Percentiles rank a stretch among this genome's conserved stretches.
Evolutionary conservation across 2,329 filamentous ascomycete species (phyloP).

Genomic region (Macrophomina tecta): DNA sequence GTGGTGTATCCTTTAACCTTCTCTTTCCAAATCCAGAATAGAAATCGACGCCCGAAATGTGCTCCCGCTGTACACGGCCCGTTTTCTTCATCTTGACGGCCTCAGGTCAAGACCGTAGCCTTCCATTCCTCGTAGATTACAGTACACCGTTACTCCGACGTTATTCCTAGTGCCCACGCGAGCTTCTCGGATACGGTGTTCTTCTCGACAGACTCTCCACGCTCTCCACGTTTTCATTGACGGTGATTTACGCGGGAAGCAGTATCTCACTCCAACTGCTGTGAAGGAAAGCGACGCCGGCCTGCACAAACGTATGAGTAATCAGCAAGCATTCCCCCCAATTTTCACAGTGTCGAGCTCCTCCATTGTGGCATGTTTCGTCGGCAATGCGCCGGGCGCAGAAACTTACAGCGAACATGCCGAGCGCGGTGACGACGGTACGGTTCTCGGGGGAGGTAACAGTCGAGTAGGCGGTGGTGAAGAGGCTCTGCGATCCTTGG

Average conservation of each 20-base stretch:
- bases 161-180: no score
- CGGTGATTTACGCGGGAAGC: conserved; percentile 52
- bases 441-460: conserved; percentile 57
- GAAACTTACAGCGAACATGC: conserved; percentile 57
- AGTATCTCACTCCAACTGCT: conserved; percentile 61
- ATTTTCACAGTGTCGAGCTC: background rate
- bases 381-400: background rate
- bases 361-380: background rate
- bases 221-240: background rate
- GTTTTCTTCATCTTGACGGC: background rate
- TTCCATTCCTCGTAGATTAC: conserved; percentile 11
- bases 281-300: conserved; percentile 58
- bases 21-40: background rate
- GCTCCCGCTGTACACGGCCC: conserved; percentile 14
- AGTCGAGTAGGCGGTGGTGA: conserved; percentile 41
- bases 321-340: background rate
- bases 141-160: background rate
- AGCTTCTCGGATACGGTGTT: background rate
- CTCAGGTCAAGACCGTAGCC: background rate
- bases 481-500: conserved; percentile 10
- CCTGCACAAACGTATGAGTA: conserved; percentile 39
- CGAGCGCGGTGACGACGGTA: conserved; percentile 54
- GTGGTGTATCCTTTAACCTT: conserved; percentile 7
- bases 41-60: conserved; percentile 9
- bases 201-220: background rate